phyloP scores from a whole-genome alignment of 768 basidiomycete species.

The Sutorius australiensis region DNA sequence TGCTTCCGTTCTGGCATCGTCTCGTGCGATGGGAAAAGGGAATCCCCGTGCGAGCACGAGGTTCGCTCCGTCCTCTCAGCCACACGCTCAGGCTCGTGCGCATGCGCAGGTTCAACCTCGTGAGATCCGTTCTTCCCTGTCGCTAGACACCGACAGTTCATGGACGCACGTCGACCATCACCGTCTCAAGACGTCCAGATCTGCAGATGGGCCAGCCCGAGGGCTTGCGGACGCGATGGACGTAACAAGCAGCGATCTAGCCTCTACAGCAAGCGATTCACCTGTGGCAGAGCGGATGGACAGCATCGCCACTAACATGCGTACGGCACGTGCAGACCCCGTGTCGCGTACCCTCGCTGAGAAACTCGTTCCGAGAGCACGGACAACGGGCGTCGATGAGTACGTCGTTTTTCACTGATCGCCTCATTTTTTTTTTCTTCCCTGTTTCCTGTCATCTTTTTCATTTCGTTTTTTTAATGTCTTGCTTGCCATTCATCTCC shows the following conservation, averaged over 20 bases:
- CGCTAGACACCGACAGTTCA: slow-evolving; percentile 51
- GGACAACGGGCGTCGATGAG: slow-evolving; percentile 70
- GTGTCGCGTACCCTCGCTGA: slow-evolving; percentile 51
- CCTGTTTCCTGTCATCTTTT: background rate
- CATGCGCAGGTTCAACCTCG: slow-evolving; percentile 12
- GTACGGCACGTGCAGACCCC: slow-evolving; percentile 24
- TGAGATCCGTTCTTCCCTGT: slow-evolving; percentile 16
- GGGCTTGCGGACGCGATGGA: slow-evolving; percentile 29
- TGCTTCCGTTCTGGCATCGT: background rate
- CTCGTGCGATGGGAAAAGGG: slow-evolving; percentile 1
- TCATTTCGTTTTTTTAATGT: background rate
- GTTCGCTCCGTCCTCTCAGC: slow-evolving; percentile 14
- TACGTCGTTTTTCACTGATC: slow-evolving; percentile 32
- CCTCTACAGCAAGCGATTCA: slow-evolving; percentile 47
- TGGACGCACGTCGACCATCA: slow-evolving; percentile 70
- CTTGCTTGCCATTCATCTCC: background rate
- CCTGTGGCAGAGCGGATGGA: slow-evolving; percentile 33
- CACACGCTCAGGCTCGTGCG: slow-evolving; percentile 15
- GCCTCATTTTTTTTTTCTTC: background rate
- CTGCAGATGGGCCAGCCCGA: slow-evolving; percentile 6
- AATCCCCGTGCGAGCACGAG: slow-evolving; percentile 1
- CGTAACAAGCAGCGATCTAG: slow-evolving; percentile 47
- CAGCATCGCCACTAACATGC: slow-evolving; percentile 30
- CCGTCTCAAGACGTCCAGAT: slow-evolving; percentile 13
- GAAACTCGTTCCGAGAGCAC: slow-evolving; percentile 58